phyloP scores from a whole-genome alignment of 129 eudicot species.

The Glebionis coronaria region DNA sequence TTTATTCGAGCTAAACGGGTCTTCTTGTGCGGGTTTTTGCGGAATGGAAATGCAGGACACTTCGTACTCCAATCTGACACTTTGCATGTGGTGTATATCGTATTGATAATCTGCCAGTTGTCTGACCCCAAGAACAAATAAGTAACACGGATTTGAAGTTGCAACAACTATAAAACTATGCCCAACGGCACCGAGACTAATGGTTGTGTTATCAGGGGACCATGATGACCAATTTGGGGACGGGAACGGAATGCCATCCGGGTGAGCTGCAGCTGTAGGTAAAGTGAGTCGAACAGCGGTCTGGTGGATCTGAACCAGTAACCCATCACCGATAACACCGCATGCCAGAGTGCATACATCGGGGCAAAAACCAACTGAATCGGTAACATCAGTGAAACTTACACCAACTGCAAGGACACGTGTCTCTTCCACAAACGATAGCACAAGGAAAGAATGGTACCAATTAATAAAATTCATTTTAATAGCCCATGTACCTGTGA shows the following conservation, averaged over 20 bases:
- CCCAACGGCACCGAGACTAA: conserved; percentile 87
- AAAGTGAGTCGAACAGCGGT: conserved; percentile 62
- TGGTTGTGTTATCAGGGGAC: conserved; percentile 67
- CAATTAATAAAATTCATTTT: conserved; percentile 68
- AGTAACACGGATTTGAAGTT: conserved; percentile 79
- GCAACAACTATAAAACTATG: conserved; percentile 66
- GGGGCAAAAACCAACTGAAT: conserved; percentile 74
- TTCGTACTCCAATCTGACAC: conserved; percentile 68
- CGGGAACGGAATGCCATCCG: conserved; percentile 58
- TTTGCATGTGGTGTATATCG: conserved; percentile 69
- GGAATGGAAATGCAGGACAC: conserved; percentile 89
- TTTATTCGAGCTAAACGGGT: conserved; percentile 19
- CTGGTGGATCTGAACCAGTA: conserved; percentile 79
- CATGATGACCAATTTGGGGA: conserved; percentile 67
- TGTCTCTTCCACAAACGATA: conserved; percentile 96
- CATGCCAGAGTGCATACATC: conserved; percentile 98
- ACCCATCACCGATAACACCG: conserved; percentile 69
- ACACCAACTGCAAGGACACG: conserved; percentile 96
- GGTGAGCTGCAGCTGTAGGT: conserved; percentile 57
- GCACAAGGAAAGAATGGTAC: conserved; percentile 76
- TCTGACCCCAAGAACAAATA: conserved; percentile 73
- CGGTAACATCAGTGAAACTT: conserved; percentile 92
- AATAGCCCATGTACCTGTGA: conserved; percentile 87
- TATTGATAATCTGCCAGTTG: conserved; percentile 31
- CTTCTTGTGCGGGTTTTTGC: conserved; percentile 29